Conservation (phyloP, 2,329 filamentous ascomycete genomes). For the Pezicula neosporulosa region DNA sequence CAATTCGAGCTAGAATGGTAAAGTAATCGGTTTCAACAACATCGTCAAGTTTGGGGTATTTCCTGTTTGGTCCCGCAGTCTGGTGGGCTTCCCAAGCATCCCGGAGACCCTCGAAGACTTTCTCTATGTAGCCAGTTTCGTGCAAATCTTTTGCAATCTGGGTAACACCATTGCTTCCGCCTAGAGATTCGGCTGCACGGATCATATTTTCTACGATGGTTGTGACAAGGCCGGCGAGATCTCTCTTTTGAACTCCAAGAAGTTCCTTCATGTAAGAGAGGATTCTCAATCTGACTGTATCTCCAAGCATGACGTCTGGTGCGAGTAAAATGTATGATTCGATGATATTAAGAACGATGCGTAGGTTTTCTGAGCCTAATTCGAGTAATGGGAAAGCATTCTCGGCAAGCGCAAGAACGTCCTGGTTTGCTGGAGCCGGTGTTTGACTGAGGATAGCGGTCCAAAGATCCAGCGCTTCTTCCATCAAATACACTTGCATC, state of each 20-base stretch:
- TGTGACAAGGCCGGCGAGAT: conserved; percentile 54
- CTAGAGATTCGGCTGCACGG: conserved; percentile 57
- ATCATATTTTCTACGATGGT: conserved; percentile 64
- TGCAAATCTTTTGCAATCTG: conserved; percentile 65
- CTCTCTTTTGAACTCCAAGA: conserved; percentile 51
- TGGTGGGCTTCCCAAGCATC: conserved; percentile 72
- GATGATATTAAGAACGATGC: conserved; percentile 59
- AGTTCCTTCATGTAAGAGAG: conserved; percentile 46
- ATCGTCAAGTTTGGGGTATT: conserved; percentile 64
- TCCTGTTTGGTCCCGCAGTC: conserved; percentile 76
- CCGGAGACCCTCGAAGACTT: conserved; percentile 63
- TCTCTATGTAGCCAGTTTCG: conserved; percentile 57
- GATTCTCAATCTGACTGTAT: conserved; percentile 48
- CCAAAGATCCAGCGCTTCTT: conserved; percentile 92
- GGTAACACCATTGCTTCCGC: conserved; percentile 56
- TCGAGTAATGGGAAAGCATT: conserved; percentile 63
- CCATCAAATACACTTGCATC: conserved; percentile 77
- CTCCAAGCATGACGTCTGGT: conserved; percentile 60
- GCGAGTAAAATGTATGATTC: conserved; percentile 70
- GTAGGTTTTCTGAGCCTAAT: conserved; percentile 60
- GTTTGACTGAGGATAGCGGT: conserved; percentile 67
- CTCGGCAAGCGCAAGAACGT: conserved; percentile 61
- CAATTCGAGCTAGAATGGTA: conserved; percentile 74
- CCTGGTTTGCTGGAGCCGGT: conserved; percentile 54
- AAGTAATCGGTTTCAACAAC: conserved; percentile 84